These are phyloP conservation scores for Nannizziopsis arthrosporioides DNA, from an alignment of 2,329 filamentous ascomycete genomes.

Conservation along the genomic window DNA sequence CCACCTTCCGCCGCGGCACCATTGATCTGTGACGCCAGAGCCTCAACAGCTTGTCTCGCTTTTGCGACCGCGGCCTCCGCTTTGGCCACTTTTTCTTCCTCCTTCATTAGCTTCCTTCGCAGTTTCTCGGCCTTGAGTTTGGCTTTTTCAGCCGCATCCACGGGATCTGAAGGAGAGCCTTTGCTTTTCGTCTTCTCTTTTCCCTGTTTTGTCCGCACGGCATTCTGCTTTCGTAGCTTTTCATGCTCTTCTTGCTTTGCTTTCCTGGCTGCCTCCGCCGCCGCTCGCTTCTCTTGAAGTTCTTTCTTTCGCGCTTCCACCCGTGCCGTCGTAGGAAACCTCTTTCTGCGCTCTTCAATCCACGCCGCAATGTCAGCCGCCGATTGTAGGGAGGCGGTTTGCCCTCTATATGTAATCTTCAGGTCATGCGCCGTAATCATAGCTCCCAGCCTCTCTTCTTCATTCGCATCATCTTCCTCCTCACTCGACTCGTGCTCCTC, in stretches of 20 bases:
- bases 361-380: constrained; percentile 63
- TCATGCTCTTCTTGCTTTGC: constrained; percentile 40
- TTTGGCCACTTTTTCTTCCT: constrained; percentile 44
- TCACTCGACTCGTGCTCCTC: constrained; percentile 38
- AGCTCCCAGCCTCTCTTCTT: constrained; percentile 33
- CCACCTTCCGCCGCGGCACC: background rate
- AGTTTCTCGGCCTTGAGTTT: constrained; percentile 34
- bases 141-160: constrained; percentile 28
- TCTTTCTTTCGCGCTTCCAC: constrained; percentile 34
- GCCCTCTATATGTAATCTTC: constrained; percentile 47
- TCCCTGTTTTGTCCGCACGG: constrained; percentile 30
- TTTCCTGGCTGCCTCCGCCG: constrained; percentile 53
- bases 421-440: constrained; percentile 22
- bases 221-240: constrained; percentile 22
- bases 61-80: constrained; percentile 35
- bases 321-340: constrained; percentile 67
- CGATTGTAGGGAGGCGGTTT: constrained; percentile 42
- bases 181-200: constrained; percentile 18
- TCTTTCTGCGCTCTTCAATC: constrained; percentile 66
- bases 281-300: constrained; percentile 48
- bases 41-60: constrained; percentile 27
- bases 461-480: constrained; percentile 37
- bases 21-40: background rate
- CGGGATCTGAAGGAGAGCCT: constrained; percentile 17
- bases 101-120: constrained; percentile 47